phyloP scores from a whole-genome alignment of 78 protist genomes.

The Dictyostelium intermedium region DNA sequence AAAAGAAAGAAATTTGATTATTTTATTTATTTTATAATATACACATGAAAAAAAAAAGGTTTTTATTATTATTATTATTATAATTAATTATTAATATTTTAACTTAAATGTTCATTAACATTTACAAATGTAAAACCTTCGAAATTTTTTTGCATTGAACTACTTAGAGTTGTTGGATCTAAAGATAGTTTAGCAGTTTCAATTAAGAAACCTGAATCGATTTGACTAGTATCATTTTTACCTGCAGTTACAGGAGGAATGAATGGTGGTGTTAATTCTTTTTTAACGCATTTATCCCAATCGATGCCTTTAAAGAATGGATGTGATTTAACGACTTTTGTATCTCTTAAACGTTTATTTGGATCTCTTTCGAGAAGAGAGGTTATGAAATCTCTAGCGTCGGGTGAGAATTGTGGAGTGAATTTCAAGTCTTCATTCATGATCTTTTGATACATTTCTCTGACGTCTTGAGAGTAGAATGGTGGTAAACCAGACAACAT shows the following conservation, averaged over 20 bases:
- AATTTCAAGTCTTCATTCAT: constrained; percentile 59
- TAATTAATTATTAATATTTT: neutral
- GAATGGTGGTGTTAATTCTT: constrained; percentile 83
- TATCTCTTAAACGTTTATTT: constrained; percentile 56
- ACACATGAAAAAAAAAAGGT: too few relatives aligned
- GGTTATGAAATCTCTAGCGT: constrained; percentile 53
- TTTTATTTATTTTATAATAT: too few relatives aligned
- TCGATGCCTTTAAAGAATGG: constrained; percentile 90
- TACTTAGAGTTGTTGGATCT: constrained; percentile 16
- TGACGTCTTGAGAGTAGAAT: constrained; percentile 64
- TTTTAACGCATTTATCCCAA: constrained; percentile 80
- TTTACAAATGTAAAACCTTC: constrained; percentile 57
- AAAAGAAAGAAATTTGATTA: too few relatives aligned
- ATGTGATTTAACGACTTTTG: constrained; percentile 79
- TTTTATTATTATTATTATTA: too few relatives aligned
- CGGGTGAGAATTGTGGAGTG: constrained; percentile 52
- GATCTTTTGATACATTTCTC: constrained; percentile 74
- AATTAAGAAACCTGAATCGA: constrained; percentile 61
- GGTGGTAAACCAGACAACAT: constrained; percentile 87
- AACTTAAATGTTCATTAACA: neutral
- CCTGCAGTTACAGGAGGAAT: constrained; percentile 52
- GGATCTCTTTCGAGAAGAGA: constrained; percentile 77
- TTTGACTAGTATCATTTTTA: constrained; percentile 68
- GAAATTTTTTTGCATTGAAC: constrained; percentile 66
- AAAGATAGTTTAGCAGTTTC: constrained; percentile 67